These are phyloP conservation scores for Penicillium freii DNA, from an alignment of 2,329 filamentous ascomycete species.

Conservation along the genomic window DNA sequence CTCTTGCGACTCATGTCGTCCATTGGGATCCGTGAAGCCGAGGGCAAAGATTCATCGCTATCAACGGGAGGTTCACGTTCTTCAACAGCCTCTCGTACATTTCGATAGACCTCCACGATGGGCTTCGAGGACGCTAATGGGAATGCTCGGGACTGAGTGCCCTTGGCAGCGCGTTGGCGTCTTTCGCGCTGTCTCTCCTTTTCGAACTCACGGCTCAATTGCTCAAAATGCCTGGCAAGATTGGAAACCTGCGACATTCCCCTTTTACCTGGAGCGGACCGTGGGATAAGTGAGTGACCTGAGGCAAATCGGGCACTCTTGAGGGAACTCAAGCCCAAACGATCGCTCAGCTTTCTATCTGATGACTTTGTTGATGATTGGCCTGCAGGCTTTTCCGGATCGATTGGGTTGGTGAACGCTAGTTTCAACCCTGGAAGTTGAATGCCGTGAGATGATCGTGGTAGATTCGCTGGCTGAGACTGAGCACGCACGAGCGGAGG, in stretches of 20 bases:
- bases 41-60: conserved; percentile 46
- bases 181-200: conserved; percentile 87
- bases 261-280: conserved; percentile 71
- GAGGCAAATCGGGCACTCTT: conserved; percentile 55
- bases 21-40: conserved; percentile 25
- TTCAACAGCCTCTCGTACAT: conserved; percentile 88
- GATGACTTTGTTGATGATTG: conserved; percentile 36
- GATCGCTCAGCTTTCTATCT: conserved; percentile 77
- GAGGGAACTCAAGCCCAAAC: conserved; percentile 63
- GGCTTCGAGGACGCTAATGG: conserved; percentile 91
- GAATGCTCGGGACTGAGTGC: conserved; percentile 74
- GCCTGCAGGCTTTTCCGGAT: conserved; percentile 21
- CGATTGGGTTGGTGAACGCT: conserved; percentile 22
- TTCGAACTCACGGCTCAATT: conserved; percentile 93
- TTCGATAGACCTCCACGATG: conserved; percentile 92
- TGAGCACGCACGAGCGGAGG: conserved; percentile 52
- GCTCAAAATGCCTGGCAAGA: conserved; percentile 94
- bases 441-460: conserved; percentile 23
- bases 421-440: conserved; percentile 25
- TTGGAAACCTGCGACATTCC: conserved; percentile 79
- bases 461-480: conserved; percentile 49
- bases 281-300: conserved; percentile 74
- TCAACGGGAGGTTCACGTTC: conserved; percentile 69
- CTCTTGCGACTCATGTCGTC: conserved; percentile 36
- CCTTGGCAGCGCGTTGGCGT: conserved; percentile 73